Conservation (phyloP, 2,329 filamentous ascomycete species). For the Ceratocystis papillata region DNA sequence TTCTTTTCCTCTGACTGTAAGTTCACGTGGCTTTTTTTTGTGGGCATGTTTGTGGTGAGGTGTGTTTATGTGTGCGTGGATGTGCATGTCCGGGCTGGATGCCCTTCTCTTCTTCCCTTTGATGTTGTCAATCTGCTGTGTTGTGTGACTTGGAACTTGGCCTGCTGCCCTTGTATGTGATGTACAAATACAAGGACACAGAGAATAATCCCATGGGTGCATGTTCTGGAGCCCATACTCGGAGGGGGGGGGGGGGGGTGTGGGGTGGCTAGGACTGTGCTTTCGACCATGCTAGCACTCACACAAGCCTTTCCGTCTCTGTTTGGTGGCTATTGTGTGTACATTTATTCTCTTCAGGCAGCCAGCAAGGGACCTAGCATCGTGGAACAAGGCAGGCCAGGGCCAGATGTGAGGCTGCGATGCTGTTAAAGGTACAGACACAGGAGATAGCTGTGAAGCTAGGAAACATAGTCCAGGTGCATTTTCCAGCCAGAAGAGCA, state of each 20-base stretch:
- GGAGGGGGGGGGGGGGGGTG: too few relatives aligned
- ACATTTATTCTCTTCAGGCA: too few relatives aligned
- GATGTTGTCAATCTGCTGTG: background rate
- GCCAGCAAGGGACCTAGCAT: too few relatives aligned
- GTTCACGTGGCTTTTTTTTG: constrained; percentile 6
- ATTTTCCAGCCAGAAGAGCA: too few relatives aligned
- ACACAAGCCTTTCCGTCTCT: too few relatives aligned
- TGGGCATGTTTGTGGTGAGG: background rate
- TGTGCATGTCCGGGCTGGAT: background rate
- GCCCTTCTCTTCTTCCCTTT: background rate
- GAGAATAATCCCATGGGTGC: background rate
- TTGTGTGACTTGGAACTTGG: background rate
- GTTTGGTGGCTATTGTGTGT: too few relatives aligned
- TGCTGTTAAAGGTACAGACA: too few relatives aligned
- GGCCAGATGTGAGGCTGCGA: too few relatives aligned
- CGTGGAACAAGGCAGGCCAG: too few relatives aligned
- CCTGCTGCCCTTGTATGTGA: background rate
- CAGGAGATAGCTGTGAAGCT: too few relatives aligned
- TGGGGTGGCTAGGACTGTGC: background rate
- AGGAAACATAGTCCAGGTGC: too few relatives aligned
- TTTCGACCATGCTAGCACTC: too few relatives aligned
- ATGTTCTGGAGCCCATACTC: background rate
- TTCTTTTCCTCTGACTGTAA: background rate
- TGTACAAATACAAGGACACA: background rate
- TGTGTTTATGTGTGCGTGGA: background rate